Base-by-base conservation (phyloP, 805 yeast species). In the Yarrowia deformans region DNA sequence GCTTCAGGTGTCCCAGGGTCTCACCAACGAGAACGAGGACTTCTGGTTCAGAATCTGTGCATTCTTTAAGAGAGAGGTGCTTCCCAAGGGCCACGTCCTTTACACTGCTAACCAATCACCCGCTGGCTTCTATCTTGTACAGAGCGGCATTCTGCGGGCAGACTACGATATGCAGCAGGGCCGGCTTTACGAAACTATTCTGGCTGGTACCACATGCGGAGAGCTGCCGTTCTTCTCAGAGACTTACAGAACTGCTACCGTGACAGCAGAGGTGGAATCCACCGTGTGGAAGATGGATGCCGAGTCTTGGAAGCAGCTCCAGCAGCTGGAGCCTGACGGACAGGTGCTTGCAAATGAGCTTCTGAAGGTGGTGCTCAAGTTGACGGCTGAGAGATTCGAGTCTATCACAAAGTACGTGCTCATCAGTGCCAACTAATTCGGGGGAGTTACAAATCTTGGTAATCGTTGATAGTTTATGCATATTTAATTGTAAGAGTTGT, bases 151-250 rank as follows among this genome's bases (percentile, higher is more conserved):
- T 70, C 78, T 82, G 73, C 84, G 82, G 64, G 82, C 85, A 71
- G 88, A 84, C 14, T 86, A 82, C 70, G 83, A 82, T 75, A 80
- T 88, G 74, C 81, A 83, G 71, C 81, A 82, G 75, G 76, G 84
- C 74, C 70, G 74, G 68, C 67, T 87, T 76, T 76, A 79, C 77
- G 80, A 81, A 81, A 75, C 82, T 18, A 86, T 90, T 42, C 82
- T 90, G 67, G 92, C 95, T 5, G 84, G 90, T 70, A 89, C 94
- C 0, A 85, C 90, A 1, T 89, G 89, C 77, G 95, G 96, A 2
- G 92, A 90, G 70, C 73, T 79, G n/a, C 78, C 80, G 2, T 79
- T 79, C 66, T 78, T 79, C 69, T 72, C 77, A 18, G 79, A 79
- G 12, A 74, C 81, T 0, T 76, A 77, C 12, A 79, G 83, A 55